Percentiles rank a stretch among this genome's conserved stretches.
phyloP scores from a whole-genome alignment of 2,329 filamentous ascomycete species.

The Talaromyces sp. region DNA sequence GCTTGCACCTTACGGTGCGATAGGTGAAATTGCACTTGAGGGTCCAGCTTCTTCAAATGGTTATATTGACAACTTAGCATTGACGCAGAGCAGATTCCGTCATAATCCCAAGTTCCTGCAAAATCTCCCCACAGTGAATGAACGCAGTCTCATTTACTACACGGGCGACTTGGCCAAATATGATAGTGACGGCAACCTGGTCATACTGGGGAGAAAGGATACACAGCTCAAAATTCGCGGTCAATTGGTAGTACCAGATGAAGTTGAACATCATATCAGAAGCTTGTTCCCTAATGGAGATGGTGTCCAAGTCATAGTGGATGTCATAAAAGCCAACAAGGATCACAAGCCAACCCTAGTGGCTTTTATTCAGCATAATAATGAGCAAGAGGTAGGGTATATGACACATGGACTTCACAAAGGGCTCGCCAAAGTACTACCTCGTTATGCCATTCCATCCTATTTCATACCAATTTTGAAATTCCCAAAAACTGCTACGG shows the following conservation, averaged over 20 bases:
- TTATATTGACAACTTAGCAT: constrained; percentile 27
- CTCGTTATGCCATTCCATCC: constrained; percentile 16
- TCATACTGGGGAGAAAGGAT: constrained; percentile 33
- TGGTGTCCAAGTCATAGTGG: background rate
- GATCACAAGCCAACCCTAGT: background rate
- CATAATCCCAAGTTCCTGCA: constrained; percentile 30
- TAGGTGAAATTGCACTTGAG: constrained; percentile 43
- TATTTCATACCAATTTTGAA: constrained; percentile 16
- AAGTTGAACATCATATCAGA: constrained; percentile 26
- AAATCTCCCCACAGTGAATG: constrained; percentile 47
- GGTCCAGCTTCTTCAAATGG: constrained; percentile 30
- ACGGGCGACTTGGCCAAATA: constrained; percentile 35
- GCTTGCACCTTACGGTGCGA: constrained; percentile 33
- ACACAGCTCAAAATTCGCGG: constrained; percentile 35
- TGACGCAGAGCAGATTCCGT: constrained; percentile 27
- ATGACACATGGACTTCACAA: background rate
- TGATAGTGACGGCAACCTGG: constrained; percentile 27
- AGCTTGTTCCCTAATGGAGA: background rate
- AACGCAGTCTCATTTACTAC: constrained; percentile 49
- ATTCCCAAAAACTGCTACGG: constrained; percentile 12
- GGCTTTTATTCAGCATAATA: constrained; percentile 5
- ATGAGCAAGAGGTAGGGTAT: background rate
- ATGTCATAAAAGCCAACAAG: background rate
- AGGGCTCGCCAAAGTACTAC: constrained; percentile 7
- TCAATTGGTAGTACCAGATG: constrained; percentile 33